phyloP scores from a whole-genome alignment of 495 filamentous ascomycete genomes.

The Glutinoglossum americanum region DNA sequence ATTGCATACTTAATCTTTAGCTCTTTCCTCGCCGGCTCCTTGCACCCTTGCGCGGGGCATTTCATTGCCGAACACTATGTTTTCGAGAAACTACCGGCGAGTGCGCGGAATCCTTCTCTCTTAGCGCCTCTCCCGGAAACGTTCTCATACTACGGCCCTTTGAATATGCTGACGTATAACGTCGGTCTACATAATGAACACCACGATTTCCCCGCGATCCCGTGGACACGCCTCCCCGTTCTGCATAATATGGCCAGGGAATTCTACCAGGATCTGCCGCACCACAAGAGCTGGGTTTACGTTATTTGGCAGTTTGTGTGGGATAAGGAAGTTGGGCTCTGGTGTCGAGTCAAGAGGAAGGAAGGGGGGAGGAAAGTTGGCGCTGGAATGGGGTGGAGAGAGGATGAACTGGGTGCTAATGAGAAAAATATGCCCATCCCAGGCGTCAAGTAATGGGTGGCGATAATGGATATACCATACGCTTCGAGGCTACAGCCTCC shows the following conservation, averaged over 20 bases:
- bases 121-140: conserved; percentile 54
- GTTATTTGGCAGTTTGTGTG: conserved; percentile 90
- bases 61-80: conserved; percentile 99
- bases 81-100: conserved; percentile 44
- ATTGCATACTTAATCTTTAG: conserved; percentile 56
- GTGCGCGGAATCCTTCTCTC: conserved; percentile 32
- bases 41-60: conserved; percentile 91
- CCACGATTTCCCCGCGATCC: conserved; percentile 93
- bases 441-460: conserved; percentile 1
- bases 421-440: background rate
- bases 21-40: conserved; percentile 77
- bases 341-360: conserved; percentile 80
- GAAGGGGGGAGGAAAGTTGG: conserved; percentile 54
- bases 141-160: conserved; percentile 84
- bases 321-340: conserved; percentile 70
- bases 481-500: background rate
- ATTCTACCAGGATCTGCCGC: conserved; percentile 78
- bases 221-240: conserved; percentile 65
- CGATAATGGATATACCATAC: background rate
- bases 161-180: conserved; percentile 90
- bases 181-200: conserved; percentile 97
- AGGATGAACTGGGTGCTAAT: conserved; percentile 30
- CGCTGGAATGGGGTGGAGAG: conserved; percentile 18
- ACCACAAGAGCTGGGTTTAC: conserved; percentile 72
- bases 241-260: conserved; percentile 67